Percentiles rank a stretch among this genome's conserved stretches.
These are phyloP conservation scores for Plasmopara halstedii DNA, from an alignment of 352 stramenopile genomes.

Conservation along the genomic window DNA sequence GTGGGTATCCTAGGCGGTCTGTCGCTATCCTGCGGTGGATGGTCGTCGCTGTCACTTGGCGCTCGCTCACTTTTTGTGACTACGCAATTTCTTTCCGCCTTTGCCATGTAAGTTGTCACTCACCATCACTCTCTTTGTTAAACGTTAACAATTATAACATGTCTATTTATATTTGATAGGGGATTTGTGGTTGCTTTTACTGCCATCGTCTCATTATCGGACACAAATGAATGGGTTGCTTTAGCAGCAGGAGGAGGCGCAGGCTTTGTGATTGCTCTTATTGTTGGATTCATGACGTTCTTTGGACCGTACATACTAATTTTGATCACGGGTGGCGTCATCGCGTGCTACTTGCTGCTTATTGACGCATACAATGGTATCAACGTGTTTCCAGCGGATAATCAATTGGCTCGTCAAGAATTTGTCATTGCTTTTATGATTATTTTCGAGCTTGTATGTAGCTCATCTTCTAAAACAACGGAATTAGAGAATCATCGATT, in stretches of 20 bases:
- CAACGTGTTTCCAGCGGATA: constrained; percentile 59
- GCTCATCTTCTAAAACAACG: constrained; percentile 63
- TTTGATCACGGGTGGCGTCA: constrained; percentile 52
- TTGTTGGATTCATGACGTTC: constrained; percentile 72
- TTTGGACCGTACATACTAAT: constrained; percentile 66
- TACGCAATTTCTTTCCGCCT: constrained; percentile 75
- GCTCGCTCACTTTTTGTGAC: constrained; percentile 75
- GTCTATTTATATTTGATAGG: too few species aligned
- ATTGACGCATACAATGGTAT: constrained; percentile 63
- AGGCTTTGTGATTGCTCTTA: constrained; percentile 47
- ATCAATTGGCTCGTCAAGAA: constrained; percentile 75
- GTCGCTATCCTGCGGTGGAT: constrained; percentile 79
- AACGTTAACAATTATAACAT: too few species aligned
- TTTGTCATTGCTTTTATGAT: constrained; percentile 85
- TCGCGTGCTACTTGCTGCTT: constrained; percentile 71
- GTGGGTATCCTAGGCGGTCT: constrained; percentile 73
- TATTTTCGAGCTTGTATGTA: constrained; percentile 81
- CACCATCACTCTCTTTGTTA: constrained; percentile 15
- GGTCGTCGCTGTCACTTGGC: constrained; percentile 79
- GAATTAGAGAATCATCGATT: constrained; percentile 86
- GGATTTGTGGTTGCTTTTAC: constrained; percentile 66
- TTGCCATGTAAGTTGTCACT: constrained; percentile 62
- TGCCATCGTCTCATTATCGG: constrained; percentile 44
- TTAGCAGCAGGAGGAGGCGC: constrained; percentile 53
- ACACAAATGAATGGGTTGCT: constrained; percentile 74